Evolutionary conservation across 73 alveolate species (phyloP).

Genomic region (Paramecium sexaurelia): DNA sequence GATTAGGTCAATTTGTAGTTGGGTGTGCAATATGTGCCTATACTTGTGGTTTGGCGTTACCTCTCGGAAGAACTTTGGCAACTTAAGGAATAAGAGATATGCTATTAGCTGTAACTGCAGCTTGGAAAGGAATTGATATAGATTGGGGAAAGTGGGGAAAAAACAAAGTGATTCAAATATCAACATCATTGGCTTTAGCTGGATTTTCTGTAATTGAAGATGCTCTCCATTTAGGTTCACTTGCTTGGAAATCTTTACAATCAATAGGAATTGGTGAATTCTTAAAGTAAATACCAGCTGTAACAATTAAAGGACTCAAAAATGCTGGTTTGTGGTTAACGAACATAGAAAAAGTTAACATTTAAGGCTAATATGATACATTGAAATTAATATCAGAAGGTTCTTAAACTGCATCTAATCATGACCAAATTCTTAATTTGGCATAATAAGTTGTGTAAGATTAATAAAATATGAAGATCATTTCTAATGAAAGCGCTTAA

Average conservation of each 20-base stretch:
- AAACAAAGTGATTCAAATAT: background rate
- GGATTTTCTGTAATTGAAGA: background rate
- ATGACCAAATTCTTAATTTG: background rate
- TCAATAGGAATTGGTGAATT: background rate
- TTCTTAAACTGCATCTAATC: background rate
- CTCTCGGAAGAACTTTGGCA: background rate
- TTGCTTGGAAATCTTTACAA: background rate
- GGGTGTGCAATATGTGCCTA: background rate
- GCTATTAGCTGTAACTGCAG: background rate
- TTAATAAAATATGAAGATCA: too few species aligned
- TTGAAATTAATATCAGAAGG: background rate
- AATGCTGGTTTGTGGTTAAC: background rate
- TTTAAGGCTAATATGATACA: background rate
- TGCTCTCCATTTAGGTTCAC: background rate
- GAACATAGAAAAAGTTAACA: background rate
- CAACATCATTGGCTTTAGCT: background rate
- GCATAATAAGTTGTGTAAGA: background rate
- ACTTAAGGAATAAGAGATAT: background rate
- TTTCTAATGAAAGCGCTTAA: background rate
- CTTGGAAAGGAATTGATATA: background rate
- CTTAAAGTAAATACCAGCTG: background rate
- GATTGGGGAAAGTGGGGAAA: background rate
- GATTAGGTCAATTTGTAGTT: background rate
- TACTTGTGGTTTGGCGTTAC: background rate
- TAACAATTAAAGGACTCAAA: background rate